Evolutionary conservation across 164 flowering plant species (phyloP).

Genomic region (Aristolochia fimbriata): DNA sequence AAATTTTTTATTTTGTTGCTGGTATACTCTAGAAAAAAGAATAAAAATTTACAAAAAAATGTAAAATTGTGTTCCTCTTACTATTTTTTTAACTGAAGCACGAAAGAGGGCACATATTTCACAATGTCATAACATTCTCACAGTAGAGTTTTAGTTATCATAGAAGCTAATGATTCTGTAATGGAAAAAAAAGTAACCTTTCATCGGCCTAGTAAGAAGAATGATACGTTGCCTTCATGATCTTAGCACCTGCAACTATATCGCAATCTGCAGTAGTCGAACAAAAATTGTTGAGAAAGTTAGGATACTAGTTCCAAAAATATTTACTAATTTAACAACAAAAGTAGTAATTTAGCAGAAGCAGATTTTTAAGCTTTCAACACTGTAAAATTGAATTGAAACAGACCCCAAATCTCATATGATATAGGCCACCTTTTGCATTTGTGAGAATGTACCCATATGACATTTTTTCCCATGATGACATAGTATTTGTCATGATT

Average conservation of each 20-base stretch:
- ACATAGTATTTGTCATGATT: too few relatives aligned
- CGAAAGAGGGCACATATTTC: too few relatives aligned
- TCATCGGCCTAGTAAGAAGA: conserved; percentile 96
- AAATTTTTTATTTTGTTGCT: too few relatives aligned
- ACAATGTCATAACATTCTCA: too few relatives aligned
- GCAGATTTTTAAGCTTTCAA: too few relatives aligned
- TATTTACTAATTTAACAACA: conserved; percentile 5
- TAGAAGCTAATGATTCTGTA: too few relatives aligned
- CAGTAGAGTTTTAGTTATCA: too few relatives aligned
- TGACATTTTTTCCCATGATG: too few relatives aligned
- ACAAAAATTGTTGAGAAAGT: conserved; percentile 26
- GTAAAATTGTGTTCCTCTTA: too few relatives aligned
- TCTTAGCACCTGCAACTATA: conserved; percentile 95
- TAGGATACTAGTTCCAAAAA: neutral
- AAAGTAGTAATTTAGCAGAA: conserved; percentile 9
- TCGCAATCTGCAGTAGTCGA: conserved; percentile 94
- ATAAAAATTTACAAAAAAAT: too few relatives aligned
- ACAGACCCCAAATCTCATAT: conserved; percentile 99
- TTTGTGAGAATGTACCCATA: conserved; percentile 81
- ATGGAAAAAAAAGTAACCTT: conserved; percentile 34
- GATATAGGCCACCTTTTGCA: conserved; percentile 99
- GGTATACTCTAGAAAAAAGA: too few relatives aligned
- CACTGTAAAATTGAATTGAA: neutral
- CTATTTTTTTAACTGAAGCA: too few relatives aligned
- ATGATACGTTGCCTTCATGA: conserved; percentile 96